Evolutionary conservation across 208 protist genomes (phyloP).

Genomic region (Leishmania martiniquensis): DNA sequence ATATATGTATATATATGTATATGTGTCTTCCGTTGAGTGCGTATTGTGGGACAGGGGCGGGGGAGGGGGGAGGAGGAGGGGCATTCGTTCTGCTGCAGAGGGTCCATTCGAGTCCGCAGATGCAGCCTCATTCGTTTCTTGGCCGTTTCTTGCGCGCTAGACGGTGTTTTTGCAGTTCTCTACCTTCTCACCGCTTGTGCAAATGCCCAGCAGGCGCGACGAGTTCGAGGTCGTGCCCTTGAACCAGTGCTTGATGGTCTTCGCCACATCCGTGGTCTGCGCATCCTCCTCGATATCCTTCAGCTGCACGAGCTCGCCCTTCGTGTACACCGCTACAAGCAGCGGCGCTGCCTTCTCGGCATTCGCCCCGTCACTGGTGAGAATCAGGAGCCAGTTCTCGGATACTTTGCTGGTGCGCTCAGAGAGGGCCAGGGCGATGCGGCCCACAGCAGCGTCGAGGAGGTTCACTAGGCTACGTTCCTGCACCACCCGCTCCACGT

Average conservation of each 20-base stretch:
- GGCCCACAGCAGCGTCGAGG: slow-evolving; percentile 64
- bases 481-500: slow-evolving; percentile 24
- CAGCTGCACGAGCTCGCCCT: slow-evolving; percentile 58
- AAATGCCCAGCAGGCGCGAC: slow-evolving; percentile 51
- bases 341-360: slow-evolving; percentile 44
- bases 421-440: slow-evolving; percentile 46
- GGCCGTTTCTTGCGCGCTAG: background rate
- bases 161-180: slow-evolving; percentile 44
- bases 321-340: slow-evolving; percentile 58
- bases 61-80: too few species aligned
- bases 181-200: slow-evolving; percentile 53
- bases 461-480: slow-evolving; percentile 67
- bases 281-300: slow-evolving; percentile 25
- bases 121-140: background rate
- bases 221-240: slow-evolving; percentile 5
- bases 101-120: background rate
- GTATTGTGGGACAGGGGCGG: too few species aligned
- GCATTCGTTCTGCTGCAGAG: background rate
- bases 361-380: slow-evolving; percentile 59
- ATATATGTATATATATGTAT: too few species aligned
- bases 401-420: slow-evolving; percentile 35
- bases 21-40: too few species aligned
- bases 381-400: slow-evolving; percentile 78
- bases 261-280: slow-evolving; percentile 40
- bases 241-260: slow-evolving; percentile 74